A percentile compares a stretch with the other conserved stretches of the same genome.
Evolutionary conservation across 73 alveolate genomes (phyloP).

Genomic region (Blepharisma japonicum): DNA sequence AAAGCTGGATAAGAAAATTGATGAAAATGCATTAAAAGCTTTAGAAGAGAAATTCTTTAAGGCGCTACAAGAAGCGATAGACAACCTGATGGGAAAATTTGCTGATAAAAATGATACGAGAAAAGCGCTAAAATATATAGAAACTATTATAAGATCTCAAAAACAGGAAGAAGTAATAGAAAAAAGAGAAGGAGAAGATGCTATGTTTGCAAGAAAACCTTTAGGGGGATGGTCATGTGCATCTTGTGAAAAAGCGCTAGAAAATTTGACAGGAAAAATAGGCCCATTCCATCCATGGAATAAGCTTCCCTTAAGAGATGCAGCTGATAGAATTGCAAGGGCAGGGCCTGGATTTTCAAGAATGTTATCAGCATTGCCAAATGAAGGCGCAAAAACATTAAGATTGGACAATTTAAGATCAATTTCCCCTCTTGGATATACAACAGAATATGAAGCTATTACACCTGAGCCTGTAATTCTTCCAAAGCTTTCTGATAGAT

Average conservation of each 20-base stretch:
- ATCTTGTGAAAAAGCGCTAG: slow-evolving; percentile 69
- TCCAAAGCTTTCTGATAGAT: neutral
- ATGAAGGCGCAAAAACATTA: slow-evolving; percentile 33
- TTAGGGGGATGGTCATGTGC: slow-evolving; percentile 81
- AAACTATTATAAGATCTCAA: slow-evolving; percentile 69
- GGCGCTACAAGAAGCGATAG: slow-evolving; percentile 69
- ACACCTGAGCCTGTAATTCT: too few species aligned
- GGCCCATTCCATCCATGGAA: slow-evolving; percentile 78
- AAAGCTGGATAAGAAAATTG: too few species aligned
- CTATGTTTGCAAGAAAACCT: slow-evolving; percentile 79
- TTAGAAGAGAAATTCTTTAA: slow-evolving; percentile 55
- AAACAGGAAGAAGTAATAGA: slow-evolving; percentile 38
- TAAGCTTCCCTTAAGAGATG: slow-evolving; percentile 68
- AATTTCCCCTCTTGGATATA: too few species aligned
- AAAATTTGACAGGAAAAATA: slow-evolving; percentile 57
- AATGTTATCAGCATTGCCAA: slow-evolving; percentile 50
- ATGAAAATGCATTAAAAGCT: too few species aligned
- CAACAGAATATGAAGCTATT: too few species aligned
- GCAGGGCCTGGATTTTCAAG: slow-evolving; percentile 69
- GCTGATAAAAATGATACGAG: slow-evolving; percentile 94
- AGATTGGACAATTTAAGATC: too few species aligned
- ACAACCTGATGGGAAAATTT: slow-evolving; percentile 65
- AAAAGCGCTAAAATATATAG: slow-evolving; percentile 74
- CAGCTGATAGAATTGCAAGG: slow-evolving; percentile 30
- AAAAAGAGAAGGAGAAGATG: slow-evolving; percentile 64